Evolutionary conservation across 768 basidiomycete genomes (phyloP).

Genomic region (Crepidotus variabilis): DNA sequence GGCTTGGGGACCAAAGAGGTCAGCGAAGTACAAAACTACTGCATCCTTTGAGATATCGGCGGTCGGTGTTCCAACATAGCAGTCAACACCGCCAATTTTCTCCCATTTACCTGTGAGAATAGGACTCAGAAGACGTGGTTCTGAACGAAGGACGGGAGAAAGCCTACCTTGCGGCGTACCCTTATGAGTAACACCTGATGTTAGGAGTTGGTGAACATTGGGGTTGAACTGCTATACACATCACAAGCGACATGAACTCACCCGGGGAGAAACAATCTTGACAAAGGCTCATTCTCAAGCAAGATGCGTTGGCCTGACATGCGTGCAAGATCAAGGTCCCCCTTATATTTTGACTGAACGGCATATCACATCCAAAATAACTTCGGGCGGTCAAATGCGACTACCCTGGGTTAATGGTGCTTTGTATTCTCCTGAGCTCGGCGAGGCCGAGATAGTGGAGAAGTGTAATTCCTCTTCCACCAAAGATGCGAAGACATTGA

Average conservation of each 20-base stretch:
- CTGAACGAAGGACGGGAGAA: background rate
- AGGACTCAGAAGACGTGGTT: background rate
- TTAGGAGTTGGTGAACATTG: background rate
- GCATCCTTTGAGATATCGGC: conserved; percentile 50
- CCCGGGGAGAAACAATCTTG: conserved; percentile 10
- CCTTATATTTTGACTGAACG: background rate
- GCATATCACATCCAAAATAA: too few relatives aligned
- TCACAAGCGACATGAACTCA: too few relatives aligned
- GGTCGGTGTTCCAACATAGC: conserved; percentile 53
- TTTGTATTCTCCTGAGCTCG: too few relatives aligned
- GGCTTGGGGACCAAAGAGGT: conserved; percentile 48
- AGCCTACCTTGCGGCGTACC: conserved; percentile 40
- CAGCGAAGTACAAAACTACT: conserved; percentile 51
- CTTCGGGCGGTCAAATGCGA: too few relatives aligned
- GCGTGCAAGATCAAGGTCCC: background rate
- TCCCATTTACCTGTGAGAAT: conserved; percentile 40
- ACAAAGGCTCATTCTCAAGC: conserved; percentile 27
- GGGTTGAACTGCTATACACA: conserved; percentile 1
- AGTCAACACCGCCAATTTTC: conserved; percentile 42
- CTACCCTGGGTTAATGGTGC: too few relatives aligned
- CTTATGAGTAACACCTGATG: conserved; percentile 46
- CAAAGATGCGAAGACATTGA: too few relatives aligned
- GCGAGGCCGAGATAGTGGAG: too few relatives aligned
- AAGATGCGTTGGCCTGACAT: background rate
- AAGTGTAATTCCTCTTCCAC: too few relatives aligned